Conservation (phyloP, 2,329 filamentous ascomycete species). For the Daldinia eschscholtzii region DNA sequence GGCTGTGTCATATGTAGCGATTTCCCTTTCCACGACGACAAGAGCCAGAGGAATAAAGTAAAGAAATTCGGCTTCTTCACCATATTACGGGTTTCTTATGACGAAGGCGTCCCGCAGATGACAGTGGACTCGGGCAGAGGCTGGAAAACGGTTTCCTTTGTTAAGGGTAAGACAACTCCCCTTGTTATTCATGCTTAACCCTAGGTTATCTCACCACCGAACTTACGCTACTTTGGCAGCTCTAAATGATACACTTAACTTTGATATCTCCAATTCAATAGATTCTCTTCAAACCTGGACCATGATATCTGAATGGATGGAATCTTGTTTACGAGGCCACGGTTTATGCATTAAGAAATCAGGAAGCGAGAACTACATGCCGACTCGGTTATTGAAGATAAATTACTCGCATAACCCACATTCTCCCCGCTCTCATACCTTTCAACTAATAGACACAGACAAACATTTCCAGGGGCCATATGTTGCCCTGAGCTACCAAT, state of each 20-base stretch:
- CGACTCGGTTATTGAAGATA: conserved; percentile 1
- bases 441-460: background rate
- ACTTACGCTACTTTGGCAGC: background rate
- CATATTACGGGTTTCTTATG: background rate
- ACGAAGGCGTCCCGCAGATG: background rate
- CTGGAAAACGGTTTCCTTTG: background rate
- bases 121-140: background rate
- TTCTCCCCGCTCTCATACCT: background rate
- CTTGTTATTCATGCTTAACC: background rate
- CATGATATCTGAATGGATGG: background rate
- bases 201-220: background rate
- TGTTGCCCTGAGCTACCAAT: background rate
- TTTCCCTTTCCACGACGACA: background rate
- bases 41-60: background rate
- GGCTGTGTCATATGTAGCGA: background rate
- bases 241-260: background rate
- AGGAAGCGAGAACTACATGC: background rate
- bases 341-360: background rate
- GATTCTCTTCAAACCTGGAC: background rate
- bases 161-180: background rate
- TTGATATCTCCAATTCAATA: background rate
- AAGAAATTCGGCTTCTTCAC: background rate
- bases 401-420: background rate
- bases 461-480: background rate
- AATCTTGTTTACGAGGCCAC: background rate